Base-by-base conservation (phyloP, 2,329 filamentous ascomycete species). In the Claviceps purpurea region DNA sequence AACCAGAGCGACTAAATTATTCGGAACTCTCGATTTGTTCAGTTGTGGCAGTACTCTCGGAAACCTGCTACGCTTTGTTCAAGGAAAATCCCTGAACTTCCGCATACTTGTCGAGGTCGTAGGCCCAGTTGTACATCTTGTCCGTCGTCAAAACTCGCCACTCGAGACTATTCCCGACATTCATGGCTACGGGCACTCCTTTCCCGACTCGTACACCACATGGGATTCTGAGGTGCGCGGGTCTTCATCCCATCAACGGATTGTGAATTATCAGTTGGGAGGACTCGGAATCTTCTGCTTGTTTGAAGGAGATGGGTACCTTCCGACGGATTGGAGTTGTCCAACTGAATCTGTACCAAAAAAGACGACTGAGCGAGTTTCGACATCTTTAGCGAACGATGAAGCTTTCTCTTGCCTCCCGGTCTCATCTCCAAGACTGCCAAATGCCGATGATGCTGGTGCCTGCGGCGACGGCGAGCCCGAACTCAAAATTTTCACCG, bases 151-250 rank as follows among this genome's bases (percentile, higher is more conserved):
- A 58, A 80, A 78, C 45, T 73, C 76, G 0, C 79, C 82, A 0
- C 74, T 63, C 0, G 78, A 84, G 57, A 60, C 70, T 0, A 79
- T 87, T 5, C 57, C 65, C 0, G 70, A 70, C n/a, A 65, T 87
- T 0, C 58, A 58, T 16, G 84, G 84, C 0, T 85, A 73, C 57
- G 82, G 83, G 0, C 82, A 87, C 57, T 73, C 78, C 0, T 87
- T 88, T 56, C 80, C 79, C 0, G 79, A 85, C 47, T 70, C 71
- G 1, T 82, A 85, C 59, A 87, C 84, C 0, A 78, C 71, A 0
- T 87, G 82, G 82, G 74, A 77, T 10, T 10, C 58, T 0, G 71
- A 71, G 0, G 74, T 80, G 0, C 71, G 69, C 47, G 69, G 71
- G 0, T 86, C 82, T 0, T 66, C 65, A 1, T 79, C 78, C 0